Base-by-base conservation (phyloP, 805 yeast genomes). In the Hanseniaspora osmophila region DNA sequence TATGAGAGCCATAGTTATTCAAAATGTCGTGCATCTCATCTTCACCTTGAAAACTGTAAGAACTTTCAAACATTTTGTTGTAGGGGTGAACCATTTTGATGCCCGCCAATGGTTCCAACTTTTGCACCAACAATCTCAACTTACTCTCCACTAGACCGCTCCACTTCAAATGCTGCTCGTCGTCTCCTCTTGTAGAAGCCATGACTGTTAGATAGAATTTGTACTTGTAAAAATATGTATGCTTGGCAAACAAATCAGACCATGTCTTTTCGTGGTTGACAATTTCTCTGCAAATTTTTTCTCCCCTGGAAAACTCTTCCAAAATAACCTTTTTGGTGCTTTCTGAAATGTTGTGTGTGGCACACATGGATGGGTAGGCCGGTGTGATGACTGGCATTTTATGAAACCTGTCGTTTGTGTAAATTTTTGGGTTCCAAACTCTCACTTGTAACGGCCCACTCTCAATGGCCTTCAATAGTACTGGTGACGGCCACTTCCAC, bases 401-500 rank as follows among this genome's bases (percentile, higher is more conserved):
- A 63, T 92, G 98, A 32, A 77, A 77, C 49, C 94, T 74, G 61
- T 92, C 98, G 54, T 78, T 85, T 1, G 92, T 81, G 58, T 92
- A 92, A 3, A 90, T 64, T 50, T 82, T 74, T 15, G 98, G 98
- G 60, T 92, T 92, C 98, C 98, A 92, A 9, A 92, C 92, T 49
- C 95, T 73, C 0, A 88, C 96, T 54, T 88, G 96, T 40, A 92
- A 65, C 0, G 97, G 97, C 0, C 98, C 97, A 65, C 90, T 97
- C 59, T 92, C 98, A 50, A 92, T 92, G 13, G 78, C 92, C 57
- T 86, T 88, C 46, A 92, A 69, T 35, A 92, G 68, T 1, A 92
- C 97, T 0, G 98, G 98, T 62, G 90, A 96, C 1, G 98, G 98
- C 98, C 98, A 92, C 55, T 77, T 78, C 98, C 98, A 92, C 59